phyloP scores from a whole-genome alignment of 148 eudicot species.

The Persicaria tinctoria region DNA sequence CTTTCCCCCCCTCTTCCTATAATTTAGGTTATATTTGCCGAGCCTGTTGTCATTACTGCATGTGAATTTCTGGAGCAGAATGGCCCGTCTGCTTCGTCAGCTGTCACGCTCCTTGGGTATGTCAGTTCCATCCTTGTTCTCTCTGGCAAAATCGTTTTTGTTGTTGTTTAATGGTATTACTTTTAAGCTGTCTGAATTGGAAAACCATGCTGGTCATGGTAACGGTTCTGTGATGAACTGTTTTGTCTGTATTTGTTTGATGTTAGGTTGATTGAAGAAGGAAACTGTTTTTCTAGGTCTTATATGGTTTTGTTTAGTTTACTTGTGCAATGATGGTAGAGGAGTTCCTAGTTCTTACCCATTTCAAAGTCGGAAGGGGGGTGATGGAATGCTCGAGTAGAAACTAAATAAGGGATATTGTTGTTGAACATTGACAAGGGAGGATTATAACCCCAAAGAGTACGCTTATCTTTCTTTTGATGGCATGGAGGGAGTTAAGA shows the following conservation, averaged over 20 bases:
- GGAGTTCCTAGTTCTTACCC: background rate
- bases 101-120: constrained; percentile 83
- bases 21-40: constrained; percentile 80
- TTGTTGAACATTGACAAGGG: background rate
- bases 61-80: constrained; percentile 94
- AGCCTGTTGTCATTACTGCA: constrained; percentile 78
- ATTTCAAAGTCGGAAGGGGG: background rate
- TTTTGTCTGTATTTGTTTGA: background rate
- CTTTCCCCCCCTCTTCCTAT: background rate
- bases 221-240: background rate
- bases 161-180: background rate
- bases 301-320: background rate
- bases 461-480: background rate
- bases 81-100: constrained; percentile 67
- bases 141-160: background rate
- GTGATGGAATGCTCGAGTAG: background rate
- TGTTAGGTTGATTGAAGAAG: background rate
- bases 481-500: background rate
- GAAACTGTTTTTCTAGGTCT: background rate
- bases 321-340: background rate
- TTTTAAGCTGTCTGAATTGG: background rate
- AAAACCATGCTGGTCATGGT: background rate
- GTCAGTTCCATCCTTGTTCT: constrained; percentile 11
- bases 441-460: background rate
- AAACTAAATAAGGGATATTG: background rate